A percentile compares a stretch with the other conserved stretches of the same genome.
phyloP scores from a whole-genome alignment of 331 rosid species.

The Phaseolus coccineus region DNA sequence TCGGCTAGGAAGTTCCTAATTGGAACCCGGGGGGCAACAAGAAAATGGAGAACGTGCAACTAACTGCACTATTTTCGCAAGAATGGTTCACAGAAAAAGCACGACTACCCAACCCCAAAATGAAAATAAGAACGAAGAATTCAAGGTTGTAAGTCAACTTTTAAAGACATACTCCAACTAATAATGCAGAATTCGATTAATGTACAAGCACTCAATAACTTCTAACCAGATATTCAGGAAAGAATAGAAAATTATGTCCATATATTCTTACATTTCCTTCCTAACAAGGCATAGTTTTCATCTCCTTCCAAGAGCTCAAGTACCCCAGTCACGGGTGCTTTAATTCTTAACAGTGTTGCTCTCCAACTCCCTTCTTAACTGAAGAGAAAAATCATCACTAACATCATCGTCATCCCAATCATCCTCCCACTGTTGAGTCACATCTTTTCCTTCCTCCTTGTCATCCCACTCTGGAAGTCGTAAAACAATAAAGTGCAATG shows the following conservation, averaged over 20 bases:
- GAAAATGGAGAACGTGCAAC: not conserved
- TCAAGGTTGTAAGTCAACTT: slow-evolving; percentile 19
- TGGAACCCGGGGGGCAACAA: not conserved
- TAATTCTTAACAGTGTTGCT: slow-evolving; percentile 66
- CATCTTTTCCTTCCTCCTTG: slow-evolving; percentile 82
- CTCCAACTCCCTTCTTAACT: slow-evolving; percentile 84
- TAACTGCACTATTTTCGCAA: not conserved
- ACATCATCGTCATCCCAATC: slow-evolving; percentile 98
- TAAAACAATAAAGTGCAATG: slow-evolving; percentile 24
- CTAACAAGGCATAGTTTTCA: slow-evolving; percentile 31
- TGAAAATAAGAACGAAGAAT: slow-evolving; percentile 5
- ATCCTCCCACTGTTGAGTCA: slow-evolving; percentile 90
- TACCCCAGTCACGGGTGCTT: slow-evolving; percentile 26
- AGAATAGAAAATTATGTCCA: slow-evolving; percentile 9
- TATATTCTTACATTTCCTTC: slow-evolving; percentile 16
- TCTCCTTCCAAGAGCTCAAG: slow-evolving; percentile 38
- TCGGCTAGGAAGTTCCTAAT: not conserved
- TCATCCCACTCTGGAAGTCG: slow-evolving; percentile 72
- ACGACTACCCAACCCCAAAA: not conserved
- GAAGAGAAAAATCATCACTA: slow-evolving; percentile 88
- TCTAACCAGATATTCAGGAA: slow-evolving; percentile 18
- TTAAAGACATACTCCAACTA: not conserved
- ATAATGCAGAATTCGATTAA: slow-evolving; percentile 19
- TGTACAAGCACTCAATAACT: slow-evolving; percentile 33
- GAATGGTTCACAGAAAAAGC: not conserved